Evolutionary conservation across 108 stramenopile genomes (phyloP).

Genomic region (Conticribra weissflogii): DNA sequence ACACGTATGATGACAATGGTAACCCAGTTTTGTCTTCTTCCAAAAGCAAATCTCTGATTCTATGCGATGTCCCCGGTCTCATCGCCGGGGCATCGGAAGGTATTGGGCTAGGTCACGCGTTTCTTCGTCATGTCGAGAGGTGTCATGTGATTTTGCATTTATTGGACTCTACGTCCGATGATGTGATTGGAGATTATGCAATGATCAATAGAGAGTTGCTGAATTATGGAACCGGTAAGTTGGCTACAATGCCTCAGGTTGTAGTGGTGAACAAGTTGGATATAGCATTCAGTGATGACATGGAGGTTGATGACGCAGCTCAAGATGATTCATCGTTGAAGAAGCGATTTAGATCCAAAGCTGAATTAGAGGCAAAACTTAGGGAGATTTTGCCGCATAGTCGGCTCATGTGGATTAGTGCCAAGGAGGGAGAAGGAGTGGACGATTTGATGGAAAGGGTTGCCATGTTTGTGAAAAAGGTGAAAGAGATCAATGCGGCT

Average conservation of each 20-base stretch:
- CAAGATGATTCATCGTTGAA: constrained; percentile 4
- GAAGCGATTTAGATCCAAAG: constrained; percentile 16
- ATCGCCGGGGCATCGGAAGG: constrained; percentile 90
- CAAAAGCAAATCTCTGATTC: constrained; percentile 80
- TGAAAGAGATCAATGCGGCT: constrained; percentile 51
- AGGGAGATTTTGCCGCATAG: constrained; percentile 76
- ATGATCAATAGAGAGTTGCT: constrained; percentile 94
- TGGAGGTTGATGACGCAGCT: constrained; percentile 8
- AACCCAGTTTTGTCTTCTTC: constrained; percentile 25
- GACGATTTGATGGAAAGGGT: constrained; percentile 87
- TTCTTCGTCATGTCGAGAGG: constrained; percentile 92
- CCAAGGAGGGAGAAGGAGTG: constrained; percentile 84
- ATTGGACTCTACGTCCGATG: constrained; percentile 89
- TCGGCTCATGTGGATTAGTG: constrained; percentile 89
- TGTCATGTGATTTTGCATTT: constrained; percentile 95
- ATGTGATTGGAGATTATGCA: constrained; percentile 89
- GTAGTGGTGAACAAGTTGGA: constrained; percentile 97
- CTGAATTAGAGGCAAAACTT: constrained; percentile 63
- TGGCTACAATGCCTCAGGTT: constrained; percentile 94
- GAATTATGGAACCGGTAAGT: constrained; percentile 87
- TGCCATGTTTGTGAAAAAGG: constrained; percentile 85
- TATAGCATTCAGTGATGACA: constrained; percentile 52
- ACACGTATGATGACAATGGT: constrained; percentile 18
- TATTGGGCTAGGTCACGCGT: constrained; percentile 90
- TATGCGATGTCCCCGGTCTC: constrained; percentile 94